These are phyloP conservation scores for Scheffersomyces quercinus DNA, from an alignment of 1,139 yeast genomes.

Conservation along the genomic window DNA sequence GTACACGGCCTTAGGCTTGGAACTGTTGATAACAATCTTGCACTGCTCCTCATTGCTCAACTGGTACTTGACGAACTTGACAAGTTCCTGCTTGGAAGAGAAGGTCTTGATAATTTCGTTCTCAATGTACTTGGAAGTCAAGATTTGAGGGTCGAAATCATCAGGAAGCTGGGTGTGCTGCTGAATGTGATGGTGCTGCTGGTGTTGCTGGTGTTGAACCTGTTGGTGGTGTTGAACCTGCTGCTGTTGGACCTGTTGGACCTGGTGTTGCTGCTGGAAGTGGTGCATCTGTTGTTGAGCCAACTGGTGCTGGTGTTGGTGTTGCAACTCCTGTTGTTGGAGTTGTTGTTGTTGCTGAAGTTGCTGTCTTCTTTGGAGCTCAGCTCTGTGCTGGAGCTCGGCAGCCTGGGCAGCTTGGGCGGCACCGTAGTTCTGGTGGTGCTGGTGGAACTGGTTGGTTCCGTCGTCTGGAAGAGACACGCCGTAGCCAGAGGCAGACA, in stretches of 20 bases:
- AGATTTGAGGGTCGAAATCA: conserved; percentile 14
- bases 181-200: conserved; percentile 3
- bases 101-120: conserved; percentile 51
- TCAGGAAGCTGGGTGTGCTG: conserved; percentile 6
- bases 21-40: conserved; percentile 49
- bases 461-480: conserved; percentile 19
- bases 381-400: conserved; percentile 28
- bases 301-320: conserved; percentile 4
- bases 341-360: conserved; percentile 19
- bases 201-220: conserved; percentile 2
- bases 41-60: conserved; percentile 48
- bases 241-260: conserved; percentile 4
- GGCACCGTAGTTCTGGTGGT: conserved; percentile 23
- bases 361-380: conserved; percentile 23
- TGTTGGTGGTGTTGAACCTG: conserved; percentile 7
- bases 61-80: conserved; percentile 43
- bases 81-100: conserved; percentile 41
- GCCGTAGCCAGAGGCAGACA: conserved; percentile 15
- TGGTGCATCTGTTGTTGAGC: conserved; percentile 11
- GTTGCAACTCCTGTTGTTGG: conserved; percentile 11
- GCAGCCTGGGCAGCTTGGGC: conserved; percentile 27
- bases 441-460: conserved; percentile 26
- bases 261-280: conserved; percentile 8
- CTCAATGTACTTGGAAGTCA: conserved; percentile 36
- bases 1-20: conserved; percentile 52